Percentiles rank a stretch among this genome's conserved stretches.
Conservation (phyloP, 139 green algal genomes). For the Auxenochlorella protothecoides region DNA sequence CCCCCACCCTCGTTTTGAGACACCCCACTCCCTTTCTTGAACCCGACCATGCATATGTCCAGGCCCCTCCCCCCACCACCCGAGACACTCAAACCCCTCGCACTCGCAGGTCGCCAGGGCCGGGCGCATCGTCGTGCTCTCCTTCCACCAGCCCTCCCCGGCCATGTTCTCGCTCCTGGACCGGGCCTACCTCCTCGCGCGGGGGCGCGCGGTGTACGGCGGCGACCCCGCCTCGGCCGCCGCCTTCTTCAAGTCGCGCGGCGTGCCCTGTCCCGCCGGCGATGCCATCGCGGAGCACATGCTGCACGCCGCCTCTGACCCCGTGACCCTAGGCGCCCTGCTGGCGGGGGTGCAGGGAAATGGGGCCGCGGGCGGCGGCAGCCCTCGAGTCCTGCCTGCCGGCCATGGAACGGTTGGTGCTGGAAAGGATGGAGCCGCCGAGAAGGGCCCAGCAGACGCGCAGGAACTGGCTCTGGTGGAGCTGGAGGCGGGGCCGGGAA, state of each 20-base stretch:
- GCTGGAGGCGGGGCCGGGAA: slow-evolving; percentile 11
- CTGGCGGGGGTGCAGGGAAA: slow-evolving; percentile 1
- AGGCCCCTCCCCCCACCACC: too few species aligned
- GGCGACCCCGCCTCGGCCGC: slow-evolving; percentile 25
- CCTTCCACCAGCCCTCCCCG: slow-evolving; percentile 66
- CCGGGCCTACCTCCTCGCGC: slow-evolving; percentile 45
- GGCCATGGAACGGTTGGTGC: neutral
- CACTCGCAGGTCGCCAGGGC: slow-evolving; percentile 18
- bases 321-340: slow-evolving; percentile 20
- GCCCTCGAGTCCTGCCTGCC: neutral
- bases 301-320: slow-evolving; percentile 25
- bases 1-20: too few species aligned
- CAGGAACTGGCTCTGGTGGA: neutral
- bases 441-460: neutral
- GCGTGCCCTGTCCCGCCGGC: slow-evolving; percentile 25
- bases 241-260: slow-evolving; percentile 14
- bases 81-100: too few species aligned
- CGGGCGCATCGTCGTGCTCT: slow-evolving; percentile 58
- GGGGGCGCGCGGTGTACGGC: slow-evolving; percentile 40
- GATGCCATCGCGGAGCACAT: slow-evolving; percentile 38
- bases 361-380: neutral
- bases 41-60: too few species aligned
- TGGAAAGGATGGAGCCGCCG: too few species aligned
- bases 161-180: slow-evolving; percentile 56
- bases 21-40: too few species aligned